phyloP scores from a whole-genome alignment of 2,329 filamentous ascomycete species.

The Chrysosporium keratinophilum region DNA sequence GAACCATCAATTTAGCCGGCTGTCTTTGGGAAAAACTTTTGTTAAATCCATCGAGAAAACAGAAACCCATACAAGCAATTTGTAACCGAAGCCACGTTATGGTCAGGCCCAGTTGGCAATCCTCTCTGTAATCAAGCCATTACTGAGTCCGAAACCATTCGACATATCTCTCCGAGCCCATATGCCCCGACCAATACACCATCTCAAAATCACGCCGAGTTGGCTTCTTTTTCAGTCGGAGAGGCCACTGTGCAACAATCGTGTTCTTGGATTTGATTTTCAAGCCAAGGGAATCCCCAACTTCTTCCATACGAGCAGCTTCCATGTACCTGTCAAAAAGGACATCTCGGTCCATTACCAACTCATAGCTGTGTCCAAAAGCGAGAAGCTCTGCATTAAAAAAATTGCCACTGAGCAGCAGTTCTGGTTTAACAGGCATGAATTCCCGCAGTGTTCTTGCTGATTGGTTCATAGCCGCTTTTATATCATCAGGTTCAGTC shows the following conservation, averaged over 20 bases:
- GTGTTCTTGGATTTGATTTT: constrained; percentile 24
- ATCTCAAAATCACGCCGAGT: constrained; percentile 28
- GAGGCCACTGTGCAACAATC: constrained; percentile 29
- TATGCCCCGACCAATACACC: constrained; percentile 7
- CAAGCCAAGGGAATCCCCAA: constrained; percentile 12
- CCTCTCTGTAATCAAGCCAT: too few relatives aligned
- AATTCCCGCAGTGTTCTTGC: neutral
- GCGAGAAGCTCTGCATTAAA: constrained; percentile 10
- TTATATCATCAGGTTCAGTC: neutral
- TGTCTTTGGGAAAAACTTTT: too few relatives aligned
- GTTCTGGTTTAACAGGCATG: too few relatives aligned
- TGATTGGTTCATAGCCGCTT: neutral
- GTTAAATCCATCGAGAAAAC: too few relatives aligned
- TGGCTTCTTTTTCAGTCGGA: constrained; percentile 19
- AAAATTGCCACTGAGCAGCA: neutral
- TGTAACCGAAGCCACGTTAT: too few relatives aligned
- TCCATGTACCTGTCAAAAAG: neutral
- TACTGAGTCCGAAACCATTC: constrained; percentile 20
- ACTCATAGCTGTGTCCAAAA: neutral
- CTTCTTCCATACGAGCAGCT: neutral
- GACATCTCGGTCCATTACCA: neutral
- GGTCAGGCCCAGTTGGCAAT: too few relatives aligned
- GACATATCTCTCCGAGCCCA: constrained; percentile 25
- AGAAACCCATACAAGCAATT: too few relatives aligned
- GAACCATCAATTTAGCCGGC: too few relatives aligned